phyloP scores from a whole-genome alignment of 768 basidiomycete genomes.

The Amanita jacksonii region DNA sequence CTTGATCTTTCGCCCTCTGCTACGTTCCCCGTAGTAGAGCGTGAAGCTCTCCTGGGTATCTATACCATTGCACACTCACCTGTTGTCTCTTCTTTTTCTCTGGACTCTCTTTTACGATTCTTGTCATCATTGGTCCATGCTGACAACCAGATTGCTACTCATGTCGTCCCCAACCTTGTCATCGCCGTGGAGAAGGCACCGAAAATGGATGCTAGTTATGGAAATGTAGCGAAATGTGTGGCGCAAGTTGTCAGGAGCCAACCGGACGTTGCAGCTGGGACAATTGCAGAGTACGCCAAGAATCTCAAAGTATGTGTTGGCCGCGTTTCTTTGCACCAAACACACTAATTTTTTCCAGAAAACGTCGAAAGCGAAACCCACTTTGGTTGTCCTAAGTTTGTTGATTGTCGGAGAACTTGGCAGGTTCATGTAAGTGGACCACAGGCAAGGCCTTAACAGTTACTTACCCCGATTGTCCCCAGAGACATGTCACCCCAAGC shows the following conservation, averaged over 20 bases:
- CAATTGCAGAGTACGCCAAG: constrained; percentile 80
- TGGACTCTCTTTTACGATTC: constrained; percentile 79
- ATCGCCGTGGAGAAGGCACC: constrained; percentile 54
- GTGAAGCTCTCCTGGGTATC: constrained; percentile 51
- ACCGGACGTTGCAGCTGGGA: constrained; percentile 65
- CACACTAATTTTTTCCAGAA: constrained; percentile 17
- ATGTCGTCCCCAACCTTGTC: constrained; percentile 71
- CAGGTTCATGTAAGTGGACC: constrained; percentile 62
- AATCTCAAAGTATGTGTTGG: constrained; percentile 58
- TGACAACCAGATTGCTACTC: constrained; percentile 74
- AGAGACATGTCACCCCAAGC: constrained; percentile 83
- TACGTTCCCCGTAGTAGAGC: constrained; percentile 72
- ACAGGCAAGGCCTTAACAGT: neutral
- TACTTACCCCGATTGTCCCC: constrained; percentile 7
- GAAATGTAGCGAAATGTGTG: constrained; percentile 79
- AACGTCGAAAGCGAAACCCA: constrained; percentile 52
- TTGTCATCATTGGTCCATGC: constrained; percentile 75
- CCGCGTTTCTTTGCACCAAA: neutral
- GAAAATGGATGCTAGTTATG: constrained; percentile 43
- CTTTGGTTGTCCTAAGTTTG: constrained; percentile 71
- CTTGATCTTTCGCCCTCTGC: constrained; percentile 54
- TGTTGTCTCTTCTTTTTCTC: constrained; percentile 60
- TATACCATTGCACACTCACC: constrained; percentile 75
- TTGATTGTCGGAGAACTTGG: constrained; percentile 91
- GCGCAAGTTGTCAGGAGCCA: constrained; percentile 72